Base-by-base conservation (phyloP, 2,329 filamentous ascomycete species). In the Myriosclerotinia curreyana region DNA sequence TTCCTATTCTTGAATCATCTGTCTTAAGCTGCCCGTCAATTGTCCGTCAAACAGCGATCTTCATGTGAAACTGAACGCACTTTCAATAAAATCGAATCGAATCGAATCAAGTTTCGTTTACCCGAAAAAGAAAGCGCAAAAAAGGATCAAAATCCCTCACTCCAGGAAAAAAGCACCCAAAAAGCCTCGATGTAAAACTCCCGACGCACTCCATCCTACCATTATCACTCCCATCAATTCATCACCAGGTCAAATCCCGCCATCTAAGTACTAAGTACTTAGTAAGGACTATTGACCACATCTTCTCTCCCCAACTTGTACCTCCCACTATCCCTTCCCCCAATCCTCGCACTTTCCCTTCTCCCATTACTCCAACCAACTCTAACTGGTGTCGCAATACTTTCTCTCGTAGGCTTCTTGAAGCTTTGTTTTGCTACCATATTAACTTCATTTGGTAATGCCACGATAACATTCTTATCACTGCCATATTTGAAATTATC, bases 401-500 rank as follows among this genome's bases (percentile, higher is more conserved):
- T 97, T 80, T 99, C 92, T 46, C 95, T 82, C 0, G 95, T 98
- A 1, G 94, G 92, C 73, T 88, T 88, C 81, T 91, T 91, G 74
- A 99, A 84, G 64, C 86, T 88, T 71, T 89, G 85, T 77, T 94
- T 93, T 53, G 88, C 89, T 15, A 99, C 91, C 93, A 98, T 98
- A 77, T 97, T 96, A 70, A 99, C 95, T 76, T 98, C 93, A 74
- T 99, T 96, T 2, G 95, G 93, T 68, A 99, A 80, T 0, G 95
- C 95, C 44, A 99, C 94, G 73, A 99, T 96, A 72, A 99, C 92
- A 73, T 97, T 97, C 84, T 96, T 96, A 77, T 99, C 95, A 6
- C 89, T 93, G 54, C 94, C 94, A 73, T 92, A 99, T 73, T 95
- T 92, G 86, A 99, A 99, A 76, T 99, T 96, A 76, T 99, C 95